These are phyloP conservation scores for Epichloe festucae DNA, from an alignment of 2,329 filamentous ascomycete genomes.

Conservation along the genomic window DNA sequence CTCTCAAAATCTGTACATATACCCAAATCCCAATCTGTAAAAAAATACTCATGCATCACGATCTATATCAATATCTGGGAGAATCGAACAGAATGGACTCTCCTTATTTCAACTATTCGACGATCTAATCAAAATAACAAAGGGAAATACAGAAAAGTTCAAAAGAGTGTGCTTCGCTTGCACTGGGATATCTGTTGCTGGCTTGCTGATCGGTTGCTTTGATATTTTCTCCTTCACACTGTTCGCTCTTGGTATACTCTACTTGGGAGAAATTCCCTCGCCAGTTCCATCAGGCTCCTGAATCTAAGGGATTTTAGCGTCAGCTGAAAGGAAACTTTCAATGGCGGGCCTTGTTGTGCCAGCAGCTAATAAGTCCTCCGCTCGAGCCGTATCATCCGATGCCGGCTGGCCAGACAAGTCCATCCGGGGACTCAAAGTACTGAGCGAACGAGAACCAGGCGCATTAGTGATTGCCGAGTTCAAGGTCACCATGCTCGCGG, in stretches of 20 bases:
- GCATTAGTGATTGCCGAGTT: constrained; percentile 25
- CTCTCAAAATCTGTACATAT: background rate
- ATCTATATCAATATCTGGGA: background rate
- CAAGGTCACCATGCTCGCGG: constrained; percentile 59
- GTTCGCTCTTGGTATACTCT: background rate
- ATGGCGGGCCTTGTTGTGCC: constrained; percentile 24
- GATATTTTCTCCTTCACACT: background rate
- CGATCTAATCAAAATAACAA: background rate
- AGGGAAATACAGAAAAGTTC: background rate
- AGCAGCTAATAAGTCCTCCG: constrained; percentile 5
- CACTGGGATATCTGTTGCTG: constrained; percentile 7
- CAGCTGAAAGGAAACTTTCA: constrained; percentile 39
- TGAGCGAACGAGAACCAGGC: constrained; percentile 22
- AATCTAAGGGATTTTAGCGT: constrained; percentile 23
- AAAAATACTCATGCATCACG: background rate
- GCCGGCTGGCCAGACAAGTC: constrained; percentile 2
- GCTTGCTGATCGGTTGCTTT: background rate
- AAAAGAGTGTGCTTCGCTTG: constrained; percentile 4
- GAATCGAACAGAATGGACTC: background rate
- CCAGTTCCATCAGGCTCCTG: constrained; percentile 7
- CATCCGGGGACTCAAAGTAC: constrained; percentile 8
- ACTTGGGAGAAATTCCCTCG: background rate
- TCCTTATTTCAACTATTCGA: background rate
- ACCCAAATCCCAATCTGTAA: background rate
- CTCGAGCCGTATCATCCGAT: constrained; percentile 1